These are phyloP conservation scores for Oryza coarctata DNA, from an alignment of 176 grass and related monocot genomes.

Conservation along the genomic window DNA sequence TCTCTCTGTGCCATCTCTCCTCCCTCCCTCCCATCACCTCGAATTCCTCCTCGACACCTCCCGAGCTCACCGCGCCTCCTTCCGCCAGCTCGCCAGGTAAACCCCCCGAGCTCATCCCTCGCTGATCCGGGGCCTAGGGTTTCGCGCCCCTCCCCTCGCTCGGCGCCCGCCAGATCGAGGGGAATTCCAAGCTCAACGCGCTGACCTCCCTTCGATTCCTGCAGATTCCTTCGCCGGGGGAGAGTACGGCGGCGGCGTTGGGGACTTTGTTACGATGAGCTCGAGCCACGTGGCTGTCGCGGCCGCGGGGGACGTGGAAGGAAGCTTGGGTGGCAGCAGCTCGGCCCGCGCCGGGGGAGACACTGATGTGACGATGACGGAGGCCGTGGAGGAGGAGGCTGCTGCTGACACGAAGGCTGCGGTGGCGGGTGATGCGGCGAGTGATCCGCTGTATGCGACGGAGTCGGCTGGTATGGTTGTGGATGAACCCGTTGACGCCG, in stretches of 20 bases:
- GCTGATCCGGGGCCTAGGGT: constrained; percentile 46
- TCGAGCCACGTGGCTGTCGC: constrained; percentile 31
- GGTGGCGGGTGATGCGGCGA: background rate
- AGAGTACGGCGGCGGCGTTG: background rate
- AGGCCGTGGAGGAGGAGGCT: background rate
- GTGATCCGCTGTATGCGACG: constrained; percentile 27
- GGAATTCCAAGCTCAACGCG: background rate
- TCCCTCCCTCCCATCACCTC: background rate
- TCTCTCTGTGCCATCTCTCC: background rate
- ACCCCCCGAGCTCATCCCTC: constrained; percentile 5
- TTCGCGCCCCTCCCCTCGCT: constrained; percentile 14
- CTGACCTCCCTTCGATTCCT: background rate
- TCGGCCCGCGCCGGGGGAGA: background rate
- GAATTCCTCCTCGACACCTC: background rate
- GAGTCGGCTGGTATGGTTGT: constrained; percentile 34
- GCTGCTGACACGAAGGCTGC: background rate
- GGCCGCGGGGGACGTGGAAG: background rate
- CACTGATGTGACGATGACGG: constrained; percentile 31
- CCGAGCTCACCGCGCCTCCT: background rate
- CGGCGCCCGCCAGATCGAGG: background rate
- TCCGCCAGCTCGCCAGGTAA: constrained; percentile 13
- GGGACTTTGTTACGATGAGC: constrained; percentile 31
- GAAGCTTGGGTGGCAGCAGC: background rate
- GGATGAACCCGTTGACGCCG: background rate
- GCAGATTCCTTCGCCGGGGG: constrained; percentile 13